These are phyloP conservation scores for Melanomma pulvis-pyrius DNA, from an alignment of 495 filamentous ascomycete species.

Conservation along the genomic window DNA sequence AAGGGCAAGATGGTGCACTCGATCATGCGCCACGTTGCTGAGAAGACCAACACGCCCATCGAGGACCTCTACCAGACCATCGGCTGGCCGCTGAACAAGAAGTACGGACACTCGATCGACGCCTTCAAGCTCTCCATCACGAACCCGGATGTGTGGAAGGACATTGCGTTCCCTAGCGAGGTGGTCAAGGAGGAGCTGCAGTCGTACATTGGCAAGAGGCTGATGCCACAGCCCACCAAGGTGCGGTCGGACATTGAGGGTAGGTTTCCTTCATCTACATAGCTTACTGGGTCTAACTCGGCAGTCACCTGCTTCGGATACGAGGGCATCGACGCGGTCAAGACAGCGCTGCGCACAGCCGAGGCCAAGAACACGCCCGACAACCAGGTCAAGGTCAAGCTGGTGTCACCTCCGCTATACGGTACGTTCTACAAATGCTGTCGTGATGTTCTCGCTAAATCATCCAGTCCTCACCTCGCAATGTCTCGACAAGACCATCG, in stretches of 20 bases:
- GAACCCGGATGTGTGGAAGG: conserved; percentile 95
- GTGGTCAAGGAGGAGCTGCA: conserved; percentile 84
- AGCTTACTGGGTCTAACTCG: neutral
- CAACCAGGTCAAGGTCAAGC: conserved; percentile 92
- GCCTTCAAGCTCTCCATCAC: conserved; percentile 99
- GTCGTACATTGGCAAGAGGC: conserved; percentile 90
- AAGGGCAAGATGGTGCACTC: conserved; percentile 99
- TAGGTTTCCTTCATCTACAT: neutral
- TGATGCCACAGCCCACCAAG: conserved; percentile 96
- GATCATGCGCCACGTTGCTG: conserved; percentile 96
- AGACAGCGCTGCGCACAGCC: conserved; percentile 80
- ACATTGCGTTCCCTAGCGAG: conserved; percentile 82
- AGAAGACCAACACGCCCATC: conserved; percentile 92
- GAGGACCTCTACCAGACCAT: conserved; percentile 91
- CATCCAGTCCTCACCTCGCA: conserved; percentile 50
- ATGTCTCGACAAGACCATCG: conserved; percentile 86
- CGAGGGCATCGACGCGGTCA: conserved; percentile 97
- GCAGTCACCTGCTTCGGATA: conserved; percentile 90
- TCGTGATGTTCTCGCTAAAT: neutral
- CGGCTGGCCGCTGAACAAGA: conserved; percentile 96
- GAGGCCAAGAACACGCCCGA: conserved; percentile 87
- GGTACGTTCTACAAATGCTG: conserved; percentile 62
- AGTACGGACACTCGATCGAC: conserved; percentile 94
- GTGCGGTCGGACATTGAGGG: conserved; percentile 95
- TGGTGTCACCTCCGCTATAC: conserved; percentile 93